Conservation (phyloP, 1,284 basidiomycete species). For the Cystobasidium pallidum region DNA sequence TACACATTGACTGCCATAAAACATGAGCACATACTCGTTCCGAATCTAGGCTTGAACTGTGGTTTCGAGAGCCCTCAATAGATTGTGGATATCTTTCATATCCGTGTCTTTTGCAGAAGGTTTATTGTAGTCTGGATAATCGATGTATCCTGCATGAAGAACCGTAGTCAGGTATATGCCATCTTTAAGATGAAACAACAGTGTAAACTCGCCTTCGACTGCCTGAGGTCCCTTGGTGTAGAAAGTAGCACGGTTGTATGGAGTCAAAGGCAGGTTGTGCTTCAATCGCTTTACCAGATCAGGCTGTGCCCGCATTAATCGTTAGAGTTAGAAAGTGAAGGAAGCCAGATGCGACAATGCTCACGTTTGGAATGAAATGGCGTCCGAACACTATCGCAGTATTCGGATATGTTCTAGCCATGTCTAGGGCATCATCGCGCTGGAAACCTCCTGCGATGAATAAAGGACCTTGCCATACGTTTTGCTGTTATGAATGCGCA, state of each 20-base stretch:
- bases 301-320: conserved; percentile 53
- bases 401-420: conserved; percentile 55
- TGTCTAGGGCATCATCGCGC: conserved; percentile 51
- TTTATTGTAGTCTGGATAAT: neutral
- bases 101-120: neutral
- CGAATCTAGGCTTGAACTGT: neutral
- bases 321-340: neutral
- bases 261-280: conserved; percentile 53
- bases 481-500: neutral
- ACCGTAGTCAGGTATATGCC: too few species aligned
- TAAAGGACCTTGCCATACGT: conserved; percentile 3
- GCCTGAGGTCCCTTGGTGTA: conserved; percentile 45
- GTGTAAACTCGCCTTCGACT: neutral
- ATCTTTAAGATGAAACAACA: too few species aligned
- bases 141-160: neutral
- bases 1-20: too few species aligned
- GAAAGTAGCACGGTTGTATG: conserved; percentile 56
- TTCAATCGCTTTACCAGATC: conserved; percentile 62
- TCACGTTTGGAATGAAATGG: conserved; percentile 59
- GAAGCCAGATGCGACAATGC: neutral
- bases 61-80: neutral
- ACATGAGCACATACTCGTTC: neutral
- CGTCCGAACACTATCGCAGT: conserved; percentile 62
- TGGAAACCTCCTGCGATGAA: conserved; percentile 63
- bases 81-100: conserved; percentile 5